A percentile compares a stretch with the other conserved stretches of the same genome.
phyloP scores from a whole-genome alignment of 495 filamentous ascomycete genomes.

The Podospora fimiseda region DNA sequence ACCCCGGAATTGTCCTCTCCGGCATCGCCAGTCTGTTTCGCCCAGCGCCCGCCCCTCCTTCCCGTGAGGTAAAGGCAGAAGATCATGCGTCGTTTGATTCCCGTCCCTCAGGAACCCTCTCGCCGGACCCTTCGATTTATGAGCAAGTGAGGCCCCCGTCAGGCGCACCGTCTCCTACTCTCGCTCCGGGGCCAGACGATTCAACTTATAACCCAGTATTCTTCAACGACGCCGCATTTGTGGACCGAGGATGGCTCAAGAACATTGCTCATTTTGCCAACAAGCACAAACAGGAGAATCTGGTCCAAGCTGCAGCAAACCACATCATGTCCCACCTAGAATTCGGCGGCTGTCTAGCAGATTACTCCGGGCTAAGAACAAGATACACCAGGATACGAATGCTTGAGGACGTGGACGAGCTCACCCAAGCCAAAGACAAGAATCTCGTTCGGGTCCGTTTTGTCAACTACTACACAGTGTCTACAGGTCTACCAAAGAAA shows the following conservation, averaged over 20 bases:
- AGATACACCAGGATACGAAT: slow-evolving; percentile 61
- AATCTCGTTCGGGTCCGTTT: slow-evolving; percentile 54
- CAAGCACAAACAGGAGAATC: slow-evolving; percentile 63
- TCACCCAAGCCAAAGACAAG: slow-evolving; percentile 4
- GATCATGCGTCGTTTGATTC: background rate
- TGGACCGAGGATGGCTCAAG: slow-evolving; percentile 57
- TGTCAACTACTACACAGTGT: slow-evolving; percentile 85
- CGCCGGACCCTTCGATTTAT: slow-evolving; percentile 32
- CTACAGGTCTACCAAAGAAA: slow-evolving; percentile 58
- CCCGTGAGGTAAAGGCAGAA: slow-evolving; percentile 10
- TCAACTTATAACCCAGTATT: slow-evolving; percentile 70
- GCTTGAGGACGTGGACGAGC: slow-evolving; percentile 60
- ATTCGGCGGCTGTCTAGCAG: slow-evolving; percentile 74
- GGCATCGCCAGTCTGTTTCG: slow-evolving; percentile 74
- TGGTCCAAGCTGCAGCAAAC: slow-evolving; percentile 61
- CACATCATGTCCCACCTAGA: slow-evolving; percentile 76
- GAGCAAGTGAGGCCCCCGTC: slow-evolving; percentile 27
- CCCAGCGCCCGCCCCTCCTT: slow-evolving; percentile 41
- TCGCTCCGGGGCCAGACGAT: slow-evolving; percentile 31
- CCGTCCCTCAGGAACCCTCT: slow-evolving; percentile 13
- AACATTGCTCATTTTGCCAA: slow-evolving; percentile 70
- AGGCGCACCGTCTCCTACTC: slow-evolving; percentile 18
- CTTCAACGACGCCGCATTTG: slow-evolving; percentile 60
- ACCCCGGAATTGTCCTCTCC: slow-evolving; percentile 76
- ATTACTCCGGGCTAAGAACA: slow-evolving; percentile 60